Conservation (phyloP, 2,329 filamentous ascomycete genomes). For the Aspergillus oerlinghausenensis region DNA sequence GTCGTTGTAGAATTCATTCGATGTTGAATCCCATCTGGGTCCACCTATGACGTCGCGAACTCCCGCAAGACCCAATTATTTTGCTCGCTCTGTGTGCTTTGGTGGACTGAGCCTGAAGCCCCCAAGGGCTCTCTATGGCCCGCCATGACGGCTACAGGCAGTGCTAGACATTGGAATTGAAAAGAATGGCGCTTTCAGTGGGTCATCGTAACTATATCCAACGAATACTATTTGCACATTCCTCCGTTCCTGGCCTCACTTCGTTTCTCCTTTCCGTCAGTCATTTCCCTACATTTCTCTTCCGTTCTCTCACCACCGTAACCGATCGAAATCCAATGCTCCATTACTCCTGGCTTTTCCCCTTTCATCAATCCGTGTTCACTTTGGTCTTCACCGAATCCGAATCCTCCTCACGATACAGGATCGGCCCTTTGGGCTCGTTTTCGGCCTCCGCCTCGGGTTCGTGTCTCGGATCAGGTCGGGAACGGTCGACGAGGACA, state of each 20-base stretch:
- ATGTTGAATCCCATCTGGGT: background rate
- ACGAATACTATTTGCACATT: background rate
- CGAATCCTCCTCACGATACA: conserved; percentile 1
- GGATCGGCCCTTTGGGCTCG: background rate
- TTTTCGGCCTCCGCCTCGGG: conserved; percentile 1
- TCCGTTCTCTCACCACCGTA: background rate
- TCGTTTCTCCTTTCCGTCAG: background rate
- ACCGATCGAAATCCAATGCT: background rate
- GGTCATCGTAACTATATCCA: background rate
- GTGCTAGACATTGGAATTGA: background rate
- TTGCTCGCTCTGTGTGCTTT: background rate
- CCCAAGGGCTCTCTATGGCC: background rate
- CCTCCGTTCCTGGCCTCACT: background rate
- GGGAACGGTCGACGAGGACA: conserved; percentile 17
- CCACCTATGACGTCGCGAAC: conserved; percentile 4
- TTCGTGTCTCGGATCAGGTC: conserved; percentile 3
- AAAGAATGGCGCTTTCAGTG: background rate
- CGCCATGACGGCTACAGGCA: background rate
- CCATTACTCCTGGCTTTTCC: background rate
- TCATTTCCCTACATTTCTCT: background rate
- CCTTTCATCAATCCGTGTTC: background rate
- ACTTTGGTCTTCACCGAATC: conserved; percentile 4
- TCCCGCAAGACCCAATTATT: conserved; percentile 1
- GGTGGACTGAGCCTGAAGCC: background rate
- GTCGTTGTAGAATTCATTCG: background rate